Base-by-base conservation (phyloP, 1,284 basidiomycete genomes). In the Ustilago cynodontis region DNA sequence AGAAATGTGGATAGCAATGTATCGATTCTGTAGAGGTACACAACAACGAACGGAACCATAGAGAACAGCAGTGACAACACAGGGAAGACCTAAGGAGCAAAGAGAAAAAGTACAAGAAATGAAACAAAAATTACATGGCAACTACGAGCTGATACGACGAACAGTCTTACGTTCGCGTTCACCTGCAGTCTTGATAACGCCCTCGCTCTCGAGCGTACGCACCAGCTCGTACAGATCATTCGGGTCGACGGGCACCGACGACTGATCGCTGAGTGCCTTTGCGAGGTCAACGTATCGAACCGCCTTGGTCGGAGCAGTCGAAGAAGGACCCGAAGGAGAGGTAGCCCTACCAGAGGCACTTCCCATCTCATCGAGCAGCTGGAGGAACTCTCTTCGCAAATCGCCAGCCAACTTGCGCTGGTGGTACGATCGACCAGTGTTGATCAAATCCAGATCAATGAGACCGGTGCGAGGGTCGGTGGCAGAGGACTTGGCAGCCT, bases 401-500 rank as follows among this genome's bases (percentile, higher is more conserved):
- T 85, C 84, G 37, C 83, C 81, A 8, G 81, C 84, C 22, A 85
- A 65, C 56, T 77, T 80, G 68, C 95, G 89, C 87, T 95, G 92
- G 35, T 94, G 91, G 69, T 90, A 88, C 2, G 93, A 94, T 26
- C 94, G 94, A 6, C 96, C 96, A 0, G 95, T 97, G 85, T 95
- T 96, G 83, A 99, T 91, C 81, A 99, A 87, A 70, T 96, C 94
- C 89, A 99, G 92, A 86, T 99, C 96, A 83, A 98, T 94, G 88
- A 94, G 92, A 61, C 95, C 95, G 1, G 95, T 98, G 35, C 93
- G 89, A 9, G 95, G 95, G 87, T 98, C 96, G 10, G 86, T 87
- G 3, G 87, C 87, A 18, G 84, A 86, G 74, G 95, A 95, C 83
- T 95, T 92, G 86, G 98, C 93, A 13, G 96, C 97, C 85, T 97